Evolutionary conservation across 768 basidiomycete species (phyloP), one percentile per base, ranked within the genome.

Genomic region (Rhodotorula diobovata): DNA sequence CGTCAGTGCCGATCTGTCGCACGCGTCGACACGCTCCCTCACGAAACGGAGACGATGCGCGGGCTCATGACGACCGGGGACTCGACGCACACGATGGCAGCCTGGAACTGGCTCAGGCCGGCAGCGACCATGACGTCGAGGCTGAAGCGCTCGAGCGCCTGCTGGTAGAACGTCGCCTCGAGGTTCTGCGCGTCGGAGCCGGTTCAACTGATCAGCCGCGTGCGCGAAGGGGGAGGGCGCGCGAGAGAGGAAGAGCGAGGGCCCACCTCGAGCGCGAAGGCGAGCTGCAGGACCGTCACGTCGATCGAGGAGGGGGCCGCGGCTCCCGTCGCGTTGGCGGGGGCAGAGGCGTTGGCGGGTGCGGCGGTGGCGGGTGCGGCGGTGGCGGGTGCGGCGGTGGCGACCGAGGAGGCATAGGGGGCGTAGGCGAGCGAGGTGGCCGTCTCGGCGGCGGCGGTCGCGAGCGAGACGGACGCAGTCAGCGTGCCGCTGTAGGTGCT

Each of bases 181-280:
- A 58, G 41, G 57, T 37, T 39, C 34, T 37, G 34, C 28, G 7
- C 23, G 37, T 15, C n/a, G n/a, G n/a, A n/a, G n/a, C n/a, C n/a
- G n/a, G n/a, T n/a, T n/a, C n/a, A n/a, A n/a, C n/a, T n/a, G 39
- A 39, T 39, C 39, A 39, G 39, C 39, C n/a, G 48, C 45, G 45
- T 46, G 25, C 28, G 25, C 34, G 7, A n/a, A 4, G 34, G 20
- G 54, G 20, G 34, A 16, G n/a, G 35, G 15, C 61, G 16, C 25
- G 48, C 10, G 51, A 28, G 41, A 23, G 35, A n/a, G 23, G 35
- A 28, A 11, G 48, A n/a, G 23, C 28, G 21, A 28, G 3, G 11
- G 56, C 69, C 53, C 43, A 71, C 70, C 56, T 71, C 70, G 34
- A 71, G 70, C 4, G 63, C 45, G 55, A 63, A 66, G 6, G 70